Evolutionary conservation across 306 rosid species (phyloP).

Genomic region (Casuarina glauca): DNA sequence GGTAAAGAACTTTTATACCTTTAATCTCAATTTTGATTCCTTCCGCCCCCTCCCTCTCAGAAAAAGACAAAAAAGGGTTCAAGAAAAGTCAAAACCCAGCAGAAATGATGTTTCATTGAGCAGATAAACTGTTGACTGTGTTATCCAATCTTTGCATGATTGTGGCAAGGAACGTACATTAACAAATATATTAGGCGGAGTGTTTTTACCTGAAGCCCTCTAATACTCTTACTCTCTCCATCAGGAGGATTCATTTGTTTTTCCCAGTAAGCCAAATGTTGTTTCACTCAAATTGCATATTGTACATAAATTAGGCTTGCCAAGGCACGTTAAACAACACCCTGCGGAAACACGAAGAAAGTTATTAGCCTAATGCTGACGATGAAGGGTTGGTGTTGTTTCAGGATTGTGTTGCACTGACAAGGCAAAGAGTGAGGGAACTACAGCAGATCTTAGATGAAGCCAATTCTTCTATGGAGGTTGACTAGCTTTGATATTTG

Average conservation of each 20-base stretch:
- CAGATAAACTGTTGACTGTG: background rate
- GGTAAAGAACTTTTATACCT: too few relatives aligned
- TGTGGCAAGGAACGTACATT: background rate
- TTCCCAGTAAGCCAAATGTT: background rate
- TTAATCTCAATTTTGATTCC: too few relatives aligned
- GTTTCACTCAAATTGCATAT: background rate
- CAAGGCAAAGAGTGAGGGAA: constrained; percentile 76
- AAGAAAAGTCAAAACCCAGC: too few relatives aligned
- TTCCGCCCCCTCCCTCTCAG: background rate
- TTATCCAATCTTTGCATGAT: background rate
- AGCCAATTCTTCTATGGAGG: constrained; percentile 60
- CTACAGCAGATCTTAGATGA: constrained; percentile 59
- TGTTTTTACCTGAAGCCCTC: background rate
- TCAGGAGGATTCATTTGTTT: background rate
- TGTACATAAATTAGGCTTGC: background rate
- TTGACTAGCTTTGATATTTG: constrained; percentile 45
- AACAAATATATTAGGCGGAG: background rate
- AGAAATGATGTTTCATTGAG: background rate
- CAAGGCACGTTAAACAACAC: background rate
- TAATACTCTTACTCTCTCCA: background rate
- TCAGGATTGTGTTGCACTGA: constrained; percentile 81
- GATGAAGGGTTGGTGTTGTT: constrained; percentile 34
- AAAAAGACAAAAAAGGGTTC: background rate
- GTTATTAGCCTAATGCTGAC: constrained; percentile 8
- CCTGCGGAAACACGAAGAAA: background rate